Base-by-base conservation (phyloP, 2,329 filamentous ascomycete species). In the Epichloe sp. region DNA sequence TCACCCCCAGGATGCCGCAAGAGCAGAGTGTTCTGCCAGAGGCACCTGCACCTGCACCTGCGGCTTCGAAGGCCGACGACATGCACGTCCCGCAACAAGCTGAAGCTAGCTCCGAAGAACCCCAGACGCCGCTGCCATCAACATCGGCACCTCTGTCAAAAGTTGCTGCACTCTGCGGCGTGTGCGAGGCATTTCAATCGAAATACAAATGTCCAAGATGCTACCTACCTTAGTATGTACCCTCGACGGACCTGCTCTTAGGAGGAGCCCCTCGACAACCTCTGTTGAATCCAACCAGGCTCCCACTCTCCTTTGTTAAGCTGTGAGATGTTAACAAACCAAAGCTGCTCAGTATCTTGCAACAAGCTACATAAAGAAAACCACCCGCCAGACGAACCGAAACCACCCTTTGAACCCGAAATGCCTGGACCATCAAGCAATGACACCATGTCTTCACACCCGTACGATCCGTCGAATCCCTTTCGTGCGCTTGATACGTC, bases 121-220 rank as follows among this genome's bases (percentile, higher is more conserved):
- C 26, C 21, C 48, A 44, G 26, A 15, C 40, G 2, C 10, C 31
- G 15, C 11, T 21, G 15, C 17, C 31, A 37, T 7, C 41, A n/a
- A n/a, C 44, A 19, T 4, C 50, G 12, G n/a, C 41, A 23, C 19
- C 17, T 11, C n/a, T 23, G 8, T 8, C 52, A 17, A 53, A 53
- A 47, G 47, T 42, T 11, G 47, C 57, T 42, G 57, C 58, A 17
- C 55, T 62, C 2, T 83, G 80, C 57, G 71, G 72, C 5, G 68
- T 81, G 35, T 84, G 80, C 61, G 62, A 73, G 31, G 59, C 63
- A 36, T 70, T 70, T 4, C 67, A 72, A 19, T 71, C 70, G 34
- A 83, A 80, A 62, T 84, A 84, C 64, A 83, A 81, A 58, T 84
- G 80, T 55, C 70, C 77, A n/a, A 71, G 71, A 31, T 84, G 80